phyloP scores from a whole-genome alignment of 2,329 filamentous ascomycete genomes.

The Penicillium sp. region DNA sequence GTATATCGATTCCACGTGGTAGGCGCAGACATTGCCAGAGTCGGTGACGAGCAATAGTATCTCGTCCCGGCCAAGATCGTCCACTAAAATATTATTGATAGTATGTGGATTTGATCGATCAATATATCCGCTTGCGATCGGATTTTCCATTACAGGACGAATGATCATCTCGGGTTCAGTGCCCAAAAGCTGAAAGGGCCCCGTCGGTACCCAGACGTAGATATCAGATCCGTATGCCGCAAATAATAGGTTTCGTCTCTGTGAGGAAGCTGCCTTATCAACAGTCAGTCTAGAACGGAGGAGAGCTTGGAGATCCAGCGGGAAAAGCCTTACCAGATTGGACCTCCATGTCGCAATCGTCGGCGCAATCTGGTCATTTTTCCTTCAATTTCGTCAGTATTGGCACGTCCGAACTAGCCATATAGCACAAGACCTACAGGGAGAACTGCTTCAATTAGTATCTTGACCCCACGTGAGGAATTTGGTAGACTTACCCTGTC shows the following conservation, averaged over 20 bases:
- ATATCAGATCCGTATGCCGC: slow-evolving; percentile 42
- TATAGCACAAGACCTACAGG: slow-evolving; percentile 14
- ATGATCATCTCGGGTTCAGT: slow-evolving; percentile 43
- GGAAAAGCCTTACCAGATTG: slow-evolving; percentile 38
- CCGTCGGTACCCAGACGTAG: slow-evolving; percentile 46
- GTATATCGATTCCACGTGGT: slow-evolving; percentile 59
- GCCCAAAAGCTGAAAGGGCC: slow-evolving; percentile 41
- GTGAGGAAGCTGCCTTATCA: slow-evolving; percentile 45
- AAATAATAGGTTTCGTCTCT: slow-evolving; percentile 49
- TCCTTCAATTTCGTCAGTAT: slow-evolving; percentile 13
- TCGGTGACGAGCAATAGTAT: slow-evolving; percentile 68
- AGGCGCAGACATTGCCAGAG: slow-evolving; percentile 73
- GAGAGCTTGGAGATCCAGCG: neutral
- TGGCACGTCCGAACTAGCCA: neutral
- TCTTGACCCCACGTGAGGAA: slow-evolving; percentile 10
- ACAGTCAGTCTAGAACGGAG: neutral
- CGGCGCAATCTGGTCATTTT: slow-evolving; percentile 24
- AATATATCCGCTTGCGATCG: slow-evolving; percentile 53
- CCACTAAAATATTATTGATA: slow-evolving; percentile 69
- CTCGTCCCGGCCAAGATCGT: slow-evolving; percentile 68
- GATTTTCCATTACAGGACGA: slow-evolving; percentile 41
- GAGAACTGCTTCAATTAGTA: slow-evolving; percentile 26
- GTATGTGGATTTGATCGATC: slow-evolving; percentile 56
- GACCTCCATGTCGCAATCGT: slow-evolving; percentile 42
- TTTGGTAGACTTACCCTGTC: slow-evolving; percentile 34